A percentile compares a stretch with the other conserved stretches of the same genome.
Conservation (phyloP, 805 yeast genomes). For the Saccharomycopsis guyanensis region DNA sequence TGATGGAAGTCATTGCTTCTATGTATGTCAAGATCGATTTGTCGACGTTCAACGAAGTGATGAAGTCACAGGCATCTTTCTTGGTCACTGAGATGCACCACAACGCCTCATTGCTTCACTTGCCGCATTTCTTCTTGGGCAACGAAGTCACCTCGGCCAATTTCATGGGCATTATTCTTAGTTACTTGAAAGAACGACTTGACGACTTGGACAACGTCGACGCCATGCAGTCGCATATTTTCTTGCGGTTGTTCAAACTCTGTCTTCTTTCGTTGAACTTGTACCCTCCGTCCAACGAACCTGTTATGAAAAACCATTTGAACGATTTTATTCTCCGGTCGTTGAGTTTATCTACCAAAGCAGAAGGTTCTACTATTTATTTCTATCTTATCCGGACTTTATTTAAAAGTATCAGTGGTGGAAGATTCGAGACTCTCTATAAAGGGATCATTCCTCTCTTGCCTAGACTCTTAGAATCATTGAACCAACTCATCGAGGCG, state of each 20-base stretch:
- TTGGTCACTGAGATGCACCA: slow-evolving; percentile 71
- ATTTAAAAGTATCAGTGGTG: slow-evolving; percentile 93
- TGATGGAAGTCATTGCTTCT: slow-evolving; percentile 92
- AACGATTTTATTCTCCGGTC: slow-evolving; percentile 76
- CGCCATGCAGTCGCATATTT: slow-evolving; percentile 65
- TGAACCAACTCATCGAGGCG: slow-evolving; percentile 73
- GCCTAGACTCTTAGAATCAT: slow-evolving; percentile 75
- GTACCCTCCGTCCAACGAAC: slow-evolving; percentile 65
- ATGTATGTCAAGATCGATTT: slow-evolving; percentile 92
- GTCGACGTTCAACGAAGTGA: slow-evolving; percentile 89
- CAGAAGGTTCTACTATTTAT: slow-evolving; percentile 85
- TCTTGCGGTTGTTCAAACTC: slow-evolving; percentile 79
- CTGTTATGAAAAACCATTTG: slow-evolving; percentile 79
- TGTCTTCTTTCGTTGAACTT: slow-evolving; percentile 85
- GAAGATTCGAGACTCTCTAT: slow-evolving; percentile 60
- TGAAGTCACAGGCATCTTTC: slow-evolving; percentile 69
- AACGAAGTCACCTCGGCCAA: slow-evolving; percentile 90
- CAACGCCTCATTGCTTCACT: slow-evolving; percentile 79
- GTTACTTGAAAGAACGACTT: slow-evolving; percentile 66
- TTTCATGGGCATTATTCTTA: slow-evolving; percentile 74
- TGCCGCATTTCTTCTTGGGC: slow-evolving; percentile 90
- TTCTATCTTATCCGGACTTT: slow-evolving; percentile 82
- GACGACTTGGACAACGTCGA: slow-evolving; percentile 76
- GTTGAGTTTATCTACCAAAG: slow-evolving; percentile 67
- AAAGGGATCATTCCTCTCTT: slow-evolving; percentile 87